Base-by-base conservation (phyloP, 441 rosid species). In the Kokia cookei region DNA sequence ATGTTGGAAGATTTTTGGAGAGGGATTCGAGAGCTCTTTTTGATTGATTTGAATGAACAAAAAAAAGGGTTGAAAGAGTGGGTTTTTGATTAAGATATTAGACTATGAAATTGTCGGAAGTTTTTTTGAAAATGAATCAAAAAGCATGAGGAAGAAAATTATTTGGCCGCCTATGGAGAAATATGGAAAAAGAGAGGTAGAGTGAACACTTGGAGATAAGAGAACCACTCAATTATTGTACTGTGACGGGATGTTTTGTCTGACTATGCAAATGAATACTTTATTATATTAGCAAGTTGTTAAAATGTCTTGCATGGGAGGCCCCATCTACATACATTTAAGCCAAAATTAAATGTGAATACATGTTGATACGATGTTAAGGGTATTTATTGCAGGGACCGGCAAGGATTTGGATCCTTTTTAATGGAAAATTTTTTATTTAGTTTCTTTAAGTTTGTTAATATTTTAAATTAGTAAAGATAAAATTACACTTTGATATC, bases 11-110 rank as follows among this genome's bases (percentile, higher is more conserved):
- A 2, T n/a, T n/a, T 45, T 4, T 17, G n/a, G 24, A 5, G 0
- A 32, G 73, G 4, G 27, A 7, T 69, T 89, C 86, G 85, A 19
- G 0, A 10, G 2, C 15, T 40, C 15, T 40, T 19, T 17, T 40
- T 10, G 29, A n/a, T 64, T 42, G 51, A 19, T 40, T 42, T 64
- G 50, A 17, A 17, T 4, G 67, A 61, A 37, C 12, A 54, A 4
- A 2, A 64, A 64, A 19, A 32, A 17, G 47, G 67, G 0, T 7
- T 35, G 14, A 17, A 63, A n/a, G 0, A n/a, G n/a, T 37, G 48
- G 26, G 2, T n/a, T 37, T 32, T 35, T 62, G 0, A 62, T 62
- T n/a, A 29, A 62, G 45, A 7, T 60, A 12, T 26, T 10, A 10
- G 19, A 60, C 7, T 4, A 32, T 26, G 37, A 27, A 26, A 27